Evolutionary conservation across 2,329 filamentous ascomycete species (phyloP), one percentile per base, ranked within the genome.

Genomic region (Phoma sp.): DNA sequence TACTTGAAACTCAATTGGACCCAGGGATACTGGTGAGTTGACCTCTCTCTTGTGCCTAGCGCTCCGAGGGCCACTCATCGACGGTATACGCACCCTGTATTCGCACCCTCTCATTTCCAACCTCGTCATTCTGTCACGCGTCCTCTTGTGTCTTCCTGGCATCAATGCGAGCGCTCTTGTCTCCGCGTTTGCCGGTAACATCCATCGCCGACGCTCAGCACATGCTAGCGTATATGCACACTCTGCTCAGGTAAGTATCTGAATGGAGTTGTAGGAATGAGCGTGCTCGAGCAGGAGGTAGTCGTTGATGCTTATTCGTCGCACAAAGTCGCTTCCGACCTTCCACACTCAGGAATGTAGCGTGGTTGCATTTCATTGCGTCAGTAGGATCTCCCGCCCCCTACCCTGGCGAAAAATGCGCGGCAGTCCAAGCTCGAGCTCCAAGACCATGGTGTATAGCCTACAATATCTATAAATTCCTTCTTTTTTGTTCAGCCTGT

Each of bases 321-420:
- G 28, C 38, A 53, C 51, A 15, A 51, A 23, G 29, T 43, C 30
- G 25, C 49, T 53, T 42, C 30, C 32, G n/a, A 18, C 5, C 3
- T 37, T 28, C 15, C n/a, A 34, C n/a, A 7, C 20, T 45, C 43
- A 42, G 56, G 50, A 59, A 61, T 57, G 56, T 48, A 53, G 59
- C 56, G 50, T 57, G 56, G 53, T 34, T 20, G 26, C 43, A 45
- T 53, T 46, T 43, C 21, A 34, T 46, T 30, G 38, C 51, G 33
- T 50, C 23, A 38, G 33, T 11, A 18, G 38, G 30, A 38, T 17
- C 25, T 25, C 4, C 36, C 15, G 20, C 43, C 45, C 51, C 38
- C 43, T 48, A 30, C 10, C 15, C 28, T 20, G 9, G 29, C 38
- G 50, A 48, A 23, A 43, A 43, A 47, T 53, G 50, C 43, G 34